Evolutionary conservation across 305 asterid species (phyloP).

Genomic region (Fraxinus platypoda): DNA sequence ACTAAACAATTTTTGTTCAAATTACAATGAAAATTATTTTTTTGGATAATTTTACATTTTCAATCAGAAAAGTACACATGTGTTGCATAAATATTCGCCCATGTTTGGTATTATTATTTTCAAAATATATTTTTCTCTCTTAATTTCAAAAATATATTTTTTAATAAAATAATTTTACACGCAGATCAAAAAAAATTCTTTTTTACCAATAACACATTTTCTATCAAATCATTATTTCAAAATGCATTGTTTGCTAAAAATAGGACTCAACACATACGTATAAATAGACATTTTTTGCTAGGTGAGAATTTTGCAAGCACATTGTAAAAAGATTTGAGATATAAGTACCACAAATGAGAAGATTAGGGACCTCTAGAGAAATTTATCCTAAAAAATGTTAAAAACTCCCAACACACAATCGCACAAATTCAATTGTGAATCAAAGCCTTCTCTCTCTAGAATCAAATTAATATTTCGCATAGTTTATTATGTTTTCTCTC

Average conservation of each 20-base stretch:
- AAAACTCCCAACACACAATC: conserved; percentile 38
- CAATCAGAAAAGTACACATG: not conserved
- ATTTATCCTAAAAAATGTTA: not conserved
- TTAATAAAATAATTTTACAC: no score
- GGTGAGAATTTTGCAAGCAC: not conserved
- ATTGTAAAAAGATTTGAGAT: not conserved
- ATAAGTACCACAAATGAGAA: not conserved
- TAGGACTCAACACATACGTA: not conserved
- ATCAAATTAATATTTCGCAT: conserved; percentile 32
- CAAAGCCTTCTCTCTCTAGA: conserved; percentile 49
- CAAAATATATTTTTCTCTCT: no score
- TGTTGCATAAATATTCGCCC: not conserved
- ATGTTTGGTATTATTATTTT: not conserved
- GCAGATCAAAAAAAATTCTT: no score
- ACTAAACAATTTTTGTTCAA: no score
- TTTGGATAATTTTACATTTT: not conserved
- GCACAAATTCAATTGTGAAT: conserved; percentile 50
- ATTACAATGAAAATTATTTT: not conserved
- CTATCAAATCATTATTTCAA: not conserved
- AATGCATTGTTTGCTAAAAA: not conserved
- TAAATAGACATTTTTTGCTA: not conserved
- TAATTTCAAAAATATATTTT: no score
- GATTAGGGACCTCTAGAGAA: not conserved
- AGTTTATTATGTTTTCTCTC: conserved; percentile 31
- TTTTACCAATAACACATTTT: no score